Evolutionary conservation across 768 basidiomycete species (phyloP).

Genomic region (Tubosaeta sp.): DNA sequence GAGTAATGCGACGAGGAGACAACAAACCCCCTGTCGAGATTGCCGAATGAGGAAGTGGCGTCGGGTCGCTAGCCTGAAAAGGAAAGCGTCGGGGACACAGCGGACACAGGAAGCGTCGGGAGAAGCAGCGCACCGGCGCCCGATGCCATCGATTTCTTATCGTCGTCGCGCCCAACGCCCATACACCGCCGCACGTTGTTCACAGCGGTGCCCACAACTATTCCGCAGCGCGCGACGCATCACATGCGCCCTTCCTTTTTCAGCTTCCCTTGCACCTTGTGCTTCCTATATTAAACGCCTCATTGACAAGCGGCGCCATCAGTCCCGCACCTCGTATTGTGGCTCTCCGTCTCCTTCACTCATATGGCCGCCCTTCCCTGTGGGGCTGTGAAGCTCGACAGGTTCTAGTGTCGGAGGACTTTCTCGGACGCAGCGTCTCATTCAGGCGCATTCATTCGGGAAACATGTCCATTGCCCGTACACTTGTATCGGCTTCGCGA

Average conservation of each 20-base stretch:
- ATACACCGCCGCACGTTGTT: constrained; percentile 15
- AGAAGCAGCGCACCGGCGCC: constrained; percentile 10
- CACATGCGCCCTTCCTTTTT: constrained; percentile 7
- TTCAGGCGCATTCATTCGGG: too few species aligned
- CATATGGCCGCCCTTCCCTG: background rate
- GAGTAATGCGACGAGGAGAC: constrained; percentile 13
- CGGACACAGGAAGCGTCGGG: constrained; percentile 15
- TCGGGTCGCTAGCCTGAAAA: constrained; percentile 15
- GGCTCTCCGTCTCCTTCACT: background rate
- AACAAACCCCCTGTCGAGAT: constrained; percentile 12
- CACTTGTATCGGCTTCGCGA: too few species aligned
- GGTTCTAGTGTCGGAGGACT: background rate
- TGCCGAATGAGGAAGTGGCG: constrained; percentile 19
- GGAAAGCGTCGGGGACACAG: constrained; percentile 20
- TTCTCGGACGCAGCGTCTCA: background rate
- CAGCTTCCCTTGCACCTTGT: background rate
- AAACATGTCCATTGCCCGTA: background rate
- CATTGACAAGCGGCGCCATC: background rate
- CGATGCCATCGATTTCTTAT: constrained; percentile 17
- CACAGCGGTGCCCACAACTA: background rate
- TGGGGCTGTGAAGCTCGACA: background rate
- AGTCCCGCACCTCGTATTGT: background rate
- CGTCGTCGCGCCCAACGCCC: constrained; percentile 2
- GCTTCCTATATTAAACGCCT: background rate
- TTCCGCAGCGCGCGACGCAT: background rate